Percentiles rank a stretch among this genome's conserved stretches.
Conservation (phyloP, 371 early-diverging fungal species). For the Lichtheimia ornata region DNA sequence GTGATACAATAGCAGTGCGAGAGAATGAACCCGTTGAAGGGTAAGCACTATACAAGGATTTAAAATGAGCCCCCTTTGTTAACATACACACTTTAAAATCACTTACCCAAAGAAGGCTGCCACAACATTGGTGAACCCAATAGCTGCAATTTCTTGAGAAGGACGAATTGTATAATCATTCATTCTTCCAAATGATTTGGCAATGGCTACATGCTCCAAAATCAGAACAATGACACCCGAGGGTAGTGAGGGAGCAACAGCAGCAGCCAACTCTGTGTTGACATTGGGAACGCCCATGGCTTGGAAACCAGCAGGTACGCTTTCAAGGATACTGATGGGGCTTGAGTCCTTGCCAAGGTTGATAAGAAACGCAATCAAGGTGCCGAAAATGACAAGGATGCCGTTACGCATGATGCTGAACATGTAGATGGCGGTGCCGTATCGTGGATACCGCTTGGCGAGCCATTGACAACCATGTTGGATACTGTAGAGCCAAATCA, state of each 20-base stretch:
- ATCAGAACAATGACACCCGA: constrained; percentile 73
- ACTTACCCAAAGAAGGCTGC: constrained; percentile 78
- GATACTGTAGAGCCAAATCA: constrained; percentile 50
- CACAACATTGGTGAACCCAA: constrained; percentile 81
- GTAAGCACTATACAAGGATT: no score
- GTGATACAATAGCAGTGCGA: constrained; percentile 73
- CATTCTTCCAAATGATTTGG: constrained; percentile 79
- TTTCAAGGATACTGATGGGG: constrained; percentile 63
- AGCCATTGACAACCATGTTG: constrained; percentile 35
- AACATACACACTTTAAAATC: not conserved
- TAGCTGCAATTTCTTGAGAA: constrained; percentile 85
- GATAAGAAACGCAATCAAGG: constrained; percentile 45
- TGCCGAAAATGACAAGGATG: constrained; percentile 47
- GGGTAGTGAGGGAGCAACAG: constrained; percentile 54
- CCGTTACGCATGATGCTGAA: constrained; percentile 55
- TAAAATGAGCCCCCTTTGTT: no score
- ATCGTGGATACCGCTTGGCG: constrained; percentile 42
- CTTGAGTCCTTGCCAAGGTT: constrained; percentile 41
- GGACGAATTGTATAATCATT: constrained; percentile 64
- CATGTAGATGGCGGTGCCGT: constrained; percentile 42
- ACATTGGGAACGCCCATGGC: constrained; percentile 55
- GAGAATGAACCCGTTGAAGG: constrained; percentile 54
- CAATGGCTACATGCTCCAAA: constrained; percentile 84
- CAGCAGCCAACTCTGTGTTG: constrained; percentile 32
- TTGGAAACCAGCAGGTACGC: constrained; percentile 71